Evolutionary conservation across 139 green algal genomes (phyloP).

Genomic region (Klebsormidium nitens): DNA sequence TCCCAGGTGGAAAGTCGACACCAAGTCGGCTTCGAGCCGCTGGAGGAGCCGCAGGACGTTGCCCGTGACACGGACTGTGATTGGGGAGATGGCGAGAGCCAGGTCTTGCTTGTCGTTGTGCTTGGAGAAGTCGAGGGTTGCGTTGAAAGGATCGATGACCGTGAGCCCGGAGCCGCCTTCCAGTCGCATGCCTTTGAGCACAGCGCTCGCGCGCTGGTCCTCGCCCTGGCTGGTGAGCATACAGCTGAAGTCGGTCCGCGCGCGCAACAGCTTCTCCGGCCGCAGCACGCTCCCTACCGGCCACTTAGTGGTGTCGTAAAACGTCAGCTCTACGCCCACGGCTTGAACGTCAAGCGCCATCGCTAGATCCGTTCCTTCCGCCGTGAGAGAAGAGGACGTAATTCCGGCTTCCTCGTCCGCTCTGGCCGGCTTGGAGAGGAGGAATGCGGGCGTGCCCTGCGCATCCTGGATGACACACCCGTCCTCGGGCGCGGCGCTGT

Average conservation of each 20-base stretch:
- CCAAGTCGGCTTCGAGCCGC: constrained; percentile 46
- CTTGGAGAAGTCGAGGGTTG: not conserved
- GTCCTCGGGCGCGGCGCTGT: constrained; percentile 21
- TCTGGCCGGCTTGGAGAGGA: too few species aligned
- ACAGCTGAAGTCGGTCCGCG: constrained; percentile 25
- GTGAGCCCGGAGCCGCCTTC: constrained; percentile 13
- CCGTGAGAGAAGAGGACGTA: too few species aligned
- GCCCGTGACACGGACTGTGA: constrained; percentile 59
- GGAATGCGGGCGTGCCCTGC: too few species aligned
- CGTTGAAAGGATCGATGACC: constrained; percentile 28
- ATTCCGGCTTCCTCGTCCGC: too few species aligned
- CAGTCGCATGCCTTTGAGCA: constrained; percentile 16
- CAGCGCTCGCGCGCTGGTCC: constrained; percentile 16
- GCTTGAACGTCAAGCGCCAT: too few species aligned
- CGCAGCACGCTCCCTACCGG: constrained; percentile 5
- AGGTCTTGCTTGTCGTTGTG: constrained; percentile 39
- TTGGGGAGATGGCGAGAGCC: constrained; percentile 42
- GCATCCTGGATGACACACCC: too few species aligned
- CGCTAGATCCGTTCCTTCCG: too few species aligned
- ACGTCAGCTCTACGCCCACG: constrained; percentile 34
- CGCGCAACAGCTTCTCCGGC: constrained; percentile 28
- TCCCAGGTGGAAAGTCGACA: constrained; percentile 39
- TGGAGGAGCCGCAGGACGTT: constrained; percentile 62
- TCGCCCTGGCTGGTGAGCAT: constrained; percentile 7
- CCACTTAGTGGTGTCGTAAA: constrained; percentile 38